Conservation (phyloP, 1,284 basidiomycete species). For the Coniferiporia weirii region DNA sequence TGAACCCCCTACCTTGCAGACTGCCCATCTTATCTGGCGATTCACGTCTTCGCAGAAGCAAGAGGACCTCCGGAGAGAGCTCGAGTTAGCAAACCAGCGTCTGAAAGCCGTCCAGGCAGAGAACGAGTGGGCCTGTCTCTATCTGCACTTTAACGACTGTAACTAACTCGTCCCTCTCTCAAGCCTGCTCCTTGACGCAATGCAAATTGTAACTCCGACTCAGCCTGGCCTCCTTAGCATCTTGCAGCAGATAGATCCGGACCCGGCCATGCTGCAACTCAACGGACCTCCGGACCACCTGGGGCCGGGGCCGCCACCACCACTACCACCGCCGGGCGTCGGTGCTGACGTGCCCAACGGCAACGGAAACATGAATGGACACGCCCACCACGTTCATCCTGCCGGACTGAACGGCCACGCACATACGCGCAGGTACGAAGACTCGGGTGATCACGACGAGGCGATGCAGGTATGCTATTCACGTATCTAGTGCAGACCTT, state of each 20-base stretch:
- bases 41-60: conserved; percentile 2
- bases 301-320: not conserved
- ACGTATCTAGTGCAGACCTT: not conserved
- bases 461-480: not conserved
- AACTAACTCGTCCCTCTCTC: not conserved
- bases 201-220: conserved; percentile 9
- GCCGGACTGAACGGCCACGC: not conserved
- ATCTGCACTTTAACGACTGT: not conserved
- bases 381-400: not conserved
- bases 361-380: not conserved
- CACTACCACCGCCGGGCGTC: not conserved
- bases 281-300: not conserved
- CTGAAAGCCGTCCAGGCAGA: conserved; percentile 17
- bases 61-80: conserved; percentile 11
- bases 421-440: not conserved
- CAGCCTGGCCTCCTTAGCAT: conserved; percentile 13
- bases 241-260: conserved; percentile 4
- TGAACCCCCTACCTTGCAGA: not conserved
- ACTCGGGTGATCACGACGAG: not conserved
- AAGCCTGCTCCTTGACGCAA: conserved; percentile 16
- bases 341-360: not conserved
- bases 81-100: conserved; percentile 8
- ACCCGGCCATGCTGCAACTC: not conserved
- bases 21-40: not conserved
- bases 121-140: conserved; percentile 15